Conservation (phyloP, 2,329 filamentous ascomycete species). For the Ceratocystis smalleyi region DNA sequence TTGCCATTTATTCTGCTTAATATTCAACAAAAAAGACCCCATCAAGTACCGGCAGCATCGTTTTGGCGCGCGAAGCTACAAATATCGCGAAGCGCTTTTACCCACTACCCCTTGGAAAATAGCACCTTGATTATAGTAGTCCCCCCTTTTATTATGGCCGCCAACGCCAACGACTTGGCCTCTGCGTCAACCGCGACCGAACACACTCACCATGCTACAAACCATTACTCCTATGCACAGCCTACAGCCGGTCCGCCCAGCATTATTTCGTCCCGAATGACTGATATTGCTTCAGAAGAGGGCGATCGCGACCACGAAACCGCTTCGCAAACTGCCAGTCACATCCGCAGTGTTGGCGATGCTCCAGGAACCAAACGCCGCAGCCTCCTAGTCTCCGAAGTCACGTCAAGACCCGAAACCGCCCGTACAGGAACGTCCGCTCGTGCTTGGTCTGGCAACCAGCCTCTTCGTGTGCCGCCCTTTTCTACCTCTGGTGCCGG, state of each 20-base stretch:
- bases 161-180: constrained; percentile 25
- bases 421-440: constrained; percentile 36
- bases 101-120: neutral
- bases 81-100: neutral
- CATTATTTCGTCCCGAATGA: constrained; percentile 58
- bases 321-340: constrained; percentile 8
- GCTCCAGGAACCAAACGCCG: constrained; percentile 25
- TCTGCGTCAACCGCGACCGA: constrained; percentile 27
- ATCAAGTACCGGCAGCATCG: too few relatives aligned
- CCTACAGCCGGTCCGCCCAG: constrained; percentile 39
- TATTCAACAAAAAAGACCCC: neutral
- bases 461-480: constrained; percentile 40
- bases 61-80: neutral
- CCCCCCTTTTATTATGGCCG: constrained; percentile 24
- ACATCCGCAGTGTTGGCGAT: constrained; percentile 16
- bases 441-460: constrained; percentile 37
- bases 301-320: constrained; percentile 29
- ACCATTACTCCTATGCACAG: constrained; percentile 25
- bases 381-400: constrained; percentile 29
- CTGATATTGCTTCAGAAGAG: constrained; percentile 45
- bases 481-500: constrained; percentile 31
- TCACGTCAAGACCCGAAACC: constrained; percentile 38
- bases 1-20: neutral
- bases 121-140: neutral
- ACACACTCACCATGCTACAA: constrained; percentile 15